These are phyloP conservation scores for Penicillium sp. DNA, from an alignment of 2,329 filamentous ascomycete genomes.

Conservation along the genomic window DNA sequence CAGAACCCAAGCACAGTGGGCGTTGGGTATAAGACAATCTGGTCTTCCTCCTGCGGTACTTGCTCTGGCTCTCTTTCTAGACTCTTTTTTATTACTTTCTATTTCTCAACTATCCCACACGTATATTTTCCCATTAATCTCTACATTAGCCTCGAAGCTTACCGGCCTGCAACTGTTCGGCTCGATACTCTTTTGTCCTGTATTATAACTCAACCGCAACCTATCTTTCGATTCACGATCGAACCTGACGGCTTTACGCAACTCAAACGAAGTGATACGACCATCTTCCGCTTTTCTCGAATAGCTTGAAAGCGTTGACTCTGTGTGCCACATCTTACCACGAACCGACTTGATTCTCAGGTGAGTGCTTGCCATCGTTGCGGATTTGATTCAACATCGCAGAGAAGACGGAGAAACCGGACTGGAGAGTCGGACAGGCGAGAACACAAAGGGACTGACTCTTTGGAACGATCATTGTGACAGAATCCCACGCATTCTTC, in stretches of 20 bases:
- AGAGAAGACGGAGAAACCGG: no score
- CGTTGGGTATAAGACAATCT: no score
- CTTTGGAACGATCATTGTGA: no score
- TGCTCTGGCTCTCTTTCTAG: not conserved
- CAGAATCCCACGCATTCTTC: no score
- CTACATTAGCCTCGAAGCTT: constrained; percentile 5
- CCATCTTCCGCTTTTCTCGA: not conserved
- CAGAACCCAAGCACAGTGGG: no score
- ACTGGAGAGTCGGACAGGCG: no score
- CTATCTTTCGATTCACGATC: not conserved
- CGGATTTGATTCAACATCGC: no score
- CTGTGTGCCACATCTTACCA: no score
- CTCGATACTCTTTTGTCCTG: not conserved
- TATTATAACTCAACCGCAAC: constrained; percentile 4
- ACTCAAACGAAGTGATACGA: constrained; percentile 10
- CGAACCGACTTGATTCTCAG: not conserved
- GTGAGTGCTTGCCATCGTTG: not conserved
- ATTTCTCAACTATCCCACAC: not conserved
- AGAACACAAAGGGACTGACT: no score
- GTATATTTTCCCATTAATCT: not conserved
- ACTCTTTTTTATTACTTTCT: not conserved
- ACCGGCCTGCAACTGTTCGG: not conserved
- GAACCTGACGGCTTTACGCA: no score
- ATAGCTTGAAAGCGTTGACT: no score
- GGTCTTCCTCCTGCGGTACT: no score